A percentile compares a stretch with the other conserved stretches of the same genome.
Conservation (phyloP, 306 rosid species). For the Dryas drummondii region DNA sequence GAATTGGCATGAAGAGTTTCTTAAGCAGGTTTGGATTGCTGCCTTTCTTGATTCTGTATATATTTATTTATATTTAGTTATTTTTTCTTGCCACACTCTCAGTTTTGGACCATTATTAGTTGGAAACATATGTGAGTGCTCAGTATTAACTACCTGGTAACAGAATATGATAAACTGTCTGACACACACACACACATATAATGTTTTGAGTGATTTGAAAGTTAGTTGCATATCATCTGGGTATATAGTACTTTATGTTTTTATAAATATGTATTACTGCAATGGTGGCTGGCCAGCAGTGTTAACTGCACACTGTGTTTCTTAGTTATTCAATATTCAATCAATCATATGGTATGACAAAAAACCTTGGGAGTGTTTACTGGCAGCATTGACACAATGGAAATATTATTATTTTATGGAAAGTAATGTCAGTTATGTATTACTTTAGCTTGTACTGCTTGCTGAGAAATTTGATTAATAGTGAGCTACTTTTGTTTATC, state of each 20-base stretch:
- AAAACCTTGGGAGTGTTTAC: neutral
- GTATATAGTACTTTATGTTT: neutral
- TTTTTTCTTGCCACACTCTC: neutral
- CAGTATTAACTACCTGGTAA: neutral
- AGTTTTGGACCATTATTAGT: neutral
- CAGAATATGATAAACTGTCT: neutral
- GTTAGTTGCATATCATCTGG: neutral
- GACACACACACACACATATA: neutral
- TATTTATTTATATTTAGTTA: neutral
- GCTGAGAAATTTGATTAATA: neutral
- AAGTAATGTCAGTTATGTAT: neutral
- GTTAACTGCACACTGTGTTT: neutral
- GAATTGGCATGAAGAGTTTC: conserved; percentile 97
- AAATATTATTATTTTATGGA: neutral
- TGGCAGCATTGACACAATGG: neutral
- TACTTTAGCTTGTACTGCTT: neutral
- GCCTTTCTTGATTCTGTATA: conserved; percentile 10
- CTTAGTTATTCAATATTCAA: neutral
- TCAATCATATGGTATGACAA: neutral
- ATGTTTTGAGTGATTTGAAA: neutral
- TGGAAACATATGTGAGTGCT: neutral
- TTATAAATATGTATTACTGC: neutral
- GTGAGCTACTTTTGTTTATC: neutral
- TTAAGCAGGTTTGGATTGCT: conserved; percentile 61
- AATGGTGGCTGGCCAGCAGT: neutral